phyloP scores from a whole-genome alignment of 2,329 filamentous ascomycete species.

The Penicillium crustosum region DNA sequence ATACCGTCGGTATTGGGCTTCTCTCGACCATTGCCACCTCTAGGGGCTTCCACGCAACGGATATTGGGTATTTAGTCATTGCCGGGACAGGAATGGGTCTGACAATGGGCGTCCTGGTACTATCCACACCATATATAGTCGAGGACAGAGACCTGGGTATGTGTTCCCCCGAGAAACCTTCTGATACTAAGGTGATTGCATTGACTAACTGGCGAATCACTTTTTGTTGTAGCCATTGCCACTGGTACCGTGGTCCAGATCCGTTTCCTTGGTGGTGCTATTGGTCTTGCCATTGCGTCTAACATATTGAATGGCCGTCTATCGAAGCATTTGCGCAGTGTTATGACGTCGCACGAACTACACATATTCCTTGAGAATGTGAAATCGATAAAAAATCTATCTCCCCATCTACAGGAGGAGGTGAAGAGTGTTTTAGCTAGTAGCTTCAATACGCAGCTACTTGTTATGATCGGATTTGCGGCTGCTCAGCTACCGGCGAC shows the following conservation, averaged over 20 bases:
- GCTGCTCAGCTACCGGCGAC: conserved; percentile 23
- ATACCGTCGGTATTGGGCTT: conserved; percentile 29
- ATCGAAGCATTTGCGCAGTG: conserved; percentile 14
- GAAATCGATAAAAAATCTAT: conserved; percentile 12
- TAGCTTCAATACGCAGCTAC: conserved; percentile 25
- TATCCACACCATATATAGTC: conserved; percentile 27
- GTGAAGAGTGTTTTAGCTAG: conserved; percentile 21
- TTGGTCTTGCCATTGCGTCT: conserved; percentile 28
- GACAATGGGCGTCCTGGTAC: conserved; percentile 25
- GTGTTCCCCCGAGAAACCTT: not conserved
- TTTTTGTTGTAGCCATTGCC: conserved; percentile 22
- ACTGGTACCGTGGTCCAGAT: conserved; percentile 28
- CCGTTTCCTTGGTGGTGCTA: conserved; percentile 29
- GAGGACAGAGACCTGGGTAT: conserved; percentile 29
- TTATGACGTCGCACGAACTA: conserved; percentile 19
- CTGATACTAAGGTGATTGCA: not conserved
- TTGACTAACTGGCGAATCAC: not conserved
- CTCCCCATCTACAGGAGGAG: conserved; percentile 10
- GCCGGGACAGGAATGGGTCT: conserved; percentile 27
- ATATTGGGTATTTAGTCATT: conserved; percentile 24
- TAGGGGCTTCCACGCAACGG: conserved; percentile 21
- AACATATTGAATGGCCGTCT: conserved; percentile 29
- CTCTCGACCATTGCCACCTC: conserved; percentile 23
- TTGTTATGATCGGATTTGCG: conserved; percentile 29
- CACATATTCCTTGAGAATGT: conserved; percentile 25